A percentile compares a stretch with the other conserved stretches of the same genome.
phyloP scores from a whole-genome alignment of 352 stramenopile species.

The Pythium grandisporangium region DNA sequence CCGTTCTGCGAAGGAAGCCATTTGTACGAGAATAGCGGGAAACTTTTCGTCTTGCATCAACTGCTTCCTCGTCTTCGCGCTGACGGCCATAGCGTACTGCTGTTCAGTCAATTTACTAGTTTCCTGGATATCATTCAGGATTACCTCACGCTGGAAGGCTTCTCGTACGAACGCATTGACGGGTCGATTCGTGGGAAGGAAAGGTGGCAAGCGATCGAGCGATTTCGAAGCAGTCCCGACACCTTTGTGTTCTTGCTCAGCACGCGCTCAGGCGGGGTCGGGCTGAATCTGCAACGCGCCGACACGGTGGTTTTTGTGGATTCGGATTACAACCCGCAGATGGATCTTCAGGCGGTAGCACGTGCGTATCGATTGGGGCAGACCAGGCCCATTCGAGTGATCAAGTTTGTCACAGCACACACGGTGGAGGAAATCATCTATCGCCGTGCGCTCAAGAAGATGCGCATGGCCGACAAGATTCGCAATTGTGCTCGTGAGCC shows the following conservation, averaged over 20 bases:
- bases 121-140: constrained; percentile 81
- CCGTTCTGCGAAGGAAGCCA: constrained; percentile 65
- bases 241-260: constrained; percentile 87
- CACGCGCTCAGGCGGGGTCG: constrained; percentile 58
- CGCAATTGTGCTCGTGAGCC: constrained; percentile 38
- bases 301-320: constrained; percentile 78
- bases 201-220: constrained; percentile 74
- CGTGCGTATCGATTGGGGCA: constrained; percentile 64
- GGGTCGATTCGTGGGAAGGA: constrained; percentile 69
- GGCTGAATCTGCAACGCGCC: constrained; percentile 69
- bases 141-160: constrained; percentile 61
- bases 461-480: constrained; percentile 67
- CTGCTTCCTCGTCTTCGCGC: constrained; percentile 67
- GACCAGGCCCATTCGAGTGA: constrained; percentile 70
- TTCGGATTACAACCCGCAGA: constrained; percentile 76
- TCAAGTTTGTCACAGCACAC: constrained; percentile 67
- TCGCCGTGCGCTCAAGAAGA: constrained; percentile 53
- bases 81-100: constrained; percentile 76
- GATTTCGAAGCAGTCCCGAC: constrained; percentile 72
- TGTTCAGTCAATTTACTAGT: constrained; percentile 70
- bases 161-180: constrained; percentile 74
- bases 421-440: constrained; percentile 80
- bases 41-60: constrained; percentile 81
- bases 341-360: constrained; percentile 57
- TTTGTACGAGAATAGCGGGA: constrained; percentile 70